phyloP scores from a whole-genome alignment of 495 filamentous ascomycete species.

The Cercophora scortea region DNA sequence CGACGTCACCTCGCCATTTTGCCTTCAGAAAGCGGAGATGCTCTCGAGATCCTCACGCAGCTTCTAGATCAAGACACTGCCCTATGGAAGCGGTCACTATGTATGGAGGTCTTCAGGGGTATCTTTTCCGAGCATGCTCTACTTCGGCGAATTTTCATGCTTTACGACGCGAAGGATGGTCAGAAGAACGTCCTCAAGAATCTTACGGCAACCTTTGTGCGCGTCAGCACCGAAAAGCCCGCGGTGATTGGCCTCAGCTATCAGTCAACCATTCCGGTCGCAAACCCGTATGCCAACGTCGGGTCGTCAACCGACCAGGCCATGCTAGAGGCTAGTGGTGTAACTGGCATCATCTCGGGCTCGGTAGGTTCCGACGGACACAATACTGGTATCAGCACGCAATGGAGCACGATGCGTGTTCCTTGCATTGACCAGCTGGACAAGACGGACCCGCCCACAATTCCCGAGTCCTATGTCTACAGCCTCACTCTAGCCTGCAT shows the following conservation, averaged over 20 bases:
- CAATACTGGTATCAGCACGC: constrained; percentile 71
- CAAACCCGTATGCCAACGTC: constrained; percentile 28
- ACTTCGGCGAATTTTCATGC: constrained; percentile 69
- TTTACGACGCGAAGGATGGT: constrained; percentile 67
- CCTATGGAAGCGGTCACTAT: constrained; percentile 77
- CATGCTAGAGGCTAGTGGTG: constrained; percentile 76
- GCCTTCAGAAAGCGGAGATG: constrained; percentile 73
- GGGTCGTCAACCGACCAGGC: constrained; percentile 62
- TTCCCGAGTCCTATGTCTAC: constrained; percentile 93
- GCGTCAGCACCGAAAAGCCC: constrained; percentile 85
- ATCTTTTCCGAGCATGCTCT: constrained; percentile 73
- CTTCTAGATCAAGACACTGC: constrained; percentile 77
- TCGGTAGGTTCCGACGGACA: constrained; percentile 57
- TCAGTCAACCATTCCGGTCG: constrained; percentile 69
- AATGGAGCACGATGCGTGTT: constrained; percentile 83
- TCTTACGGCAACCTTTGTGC: constrained; percentile 74
- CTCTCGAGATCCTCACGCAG: constrained; percentile 76
- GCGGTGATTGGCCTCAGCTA: constrained; percentile 76
- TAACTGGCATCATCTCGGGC: constrained; percentile 79
- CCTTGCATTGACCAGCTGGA: constrained; percentile 92
- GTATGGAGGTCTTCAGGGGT: constrained; percentile 83
- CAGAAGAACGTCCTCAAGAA: constrained; percentile 72
- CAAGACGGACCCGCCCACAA: constrained; percentile 72
- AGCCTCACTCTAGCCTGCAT: constrained; percentile 83
- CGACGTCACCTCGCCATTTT: constrained; percentile 68